Evolutionary conservation across 495 filamentous ascomycete genomes (phyloP).

Genomic region (Penicillium daleae): DNA sequence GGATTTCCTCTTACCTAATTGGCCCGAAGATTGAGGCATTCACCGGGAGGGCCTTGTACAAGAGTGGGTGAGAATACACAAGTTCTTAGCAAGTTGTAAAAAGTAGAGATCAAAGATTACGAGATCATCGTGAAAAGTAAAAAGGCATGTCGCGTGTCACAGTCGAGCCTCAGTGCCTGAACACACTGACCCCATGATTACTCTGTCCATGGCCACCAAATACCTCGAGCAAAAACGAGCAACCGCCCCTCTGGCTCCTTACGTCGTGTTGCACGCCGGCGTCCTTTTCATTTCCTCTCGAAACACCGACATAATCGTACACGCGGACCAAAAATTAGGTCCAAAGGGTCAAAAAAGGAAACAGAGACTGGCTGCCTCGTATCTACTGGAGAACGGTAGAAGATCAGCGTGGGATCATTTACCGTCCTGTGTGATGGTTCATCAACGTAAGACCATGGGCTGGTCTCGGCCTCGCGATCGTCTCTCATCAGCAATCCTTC

Average conservation of each 20-base stretch:
- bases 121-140: neutral
- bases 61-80: neutral
- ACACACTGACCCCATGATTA: neutral
- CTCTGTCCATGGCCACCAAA: no score
- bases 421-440: neutral
- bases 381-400: neutral
- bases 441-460: neutral
- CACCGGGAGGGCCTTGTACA: neutral
- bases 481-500: slow-evolving; percentile 10
- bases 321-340: neutral
- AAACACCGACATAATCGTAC: neutral
- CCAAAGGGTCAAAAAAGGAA: neutral
- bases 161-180: neutral
- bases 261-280: neutral
- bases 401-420: slow-evolving; percentile 4
- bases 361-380: neutral
- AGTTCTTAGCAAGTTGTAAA: no score
- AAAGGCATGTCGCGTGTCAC: neutral
- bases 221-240: no score
- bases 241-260: slow-evolving; percentile 7
- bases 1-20: slow-evolving; percentile 32
- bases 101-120: neutral
- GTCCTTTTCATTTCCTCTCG: slow-evolving; percentile 1
- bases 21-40: slow-evolving; percentile 13
- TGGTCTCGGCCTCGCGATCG: slow-evolving; percentile 10